Base-by-base conservation (phyloP, 306 rosid species). In the Inga oerstediana region DNA sequence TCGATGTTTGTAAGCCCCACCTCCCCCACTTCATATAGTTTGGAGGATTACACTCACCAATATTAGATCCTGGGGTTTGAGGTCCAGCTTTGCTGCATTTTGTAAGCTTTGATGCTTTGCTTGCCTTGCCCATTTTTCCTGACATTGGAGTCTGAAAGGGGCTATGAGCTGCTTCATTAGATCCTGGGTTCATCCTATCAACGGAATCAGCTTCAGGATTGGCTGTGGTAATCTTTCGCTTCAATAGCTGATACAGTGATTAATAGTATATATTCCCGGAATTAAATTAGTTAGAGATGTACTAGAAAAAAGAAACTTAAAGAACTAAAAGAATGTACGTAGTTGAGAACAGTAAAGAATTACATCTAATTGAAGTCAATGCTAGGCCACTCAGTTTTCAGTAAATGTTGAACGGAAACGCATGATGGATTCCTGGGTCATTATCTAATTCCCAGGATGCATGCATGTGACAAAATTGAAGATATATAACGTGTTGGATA, bases 11-110 rank as follows among this genome's bases (percentile, higher is more conserved):
- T 64, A 76, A 84, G 78, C 77, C 75, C 7, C 56, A 79, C 44
- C 45, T 15, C 37, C 80, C 77, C 10, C 56, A 81, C 37, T 39
- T n/a, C 35, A 59, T 45, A 82, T 61, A 85, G 74, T 75, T 82
- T 69, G 48, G 56, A 76, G 59, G 58, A 66, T 74, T 68, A 81
- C 27, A 86, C 88, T 87, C 79, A 93, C 99, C 99, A 52, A 88
- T 85, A 69, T 85, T 93, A 79, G 94, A 86, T 56, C 89, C 88
- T 45, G 97, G 91, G 82, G 97, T 93, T 83, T 87, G 96, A 59
- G 90, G 89, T 85, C 93, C 98, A 79, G 97, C 78, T 87, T 77
- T 96, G 82, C 72, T 90, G 87, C 88, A 88, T 88, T 92, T 96
- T 22, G 91, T 87, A 73, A 88, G 70, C 88, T 95, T 93, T 75